These are phyloP conservation scores for Colletotrichum neosansevieriae DNA, from an alignment of 2,329 filamentous ascomycete species.

Conservation along the genomic window DNA sequence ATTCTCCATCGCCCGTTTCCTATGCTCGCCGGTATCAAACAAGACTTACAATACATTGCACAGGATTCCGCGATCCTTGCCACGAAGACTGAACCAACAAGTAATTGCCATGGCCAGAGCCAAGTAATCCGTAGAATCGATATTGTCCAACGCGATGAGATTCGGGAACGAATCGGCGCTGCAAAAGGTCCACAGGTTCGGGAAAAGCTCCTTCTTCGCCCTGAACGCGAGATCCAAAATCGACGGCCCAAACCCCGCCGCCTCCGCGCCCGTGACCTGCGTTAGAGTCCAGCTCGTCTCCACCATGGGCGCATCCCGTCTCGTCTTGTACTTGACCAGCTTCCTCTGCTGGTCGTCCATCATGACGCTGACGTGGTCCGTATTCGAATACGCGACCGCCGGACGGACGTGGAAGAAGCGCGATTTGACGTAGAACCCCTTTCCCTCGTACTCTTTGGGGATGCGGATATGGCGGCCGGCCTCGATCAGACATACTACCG, in stretches of 20 bases:
- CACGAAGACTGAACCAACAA: background rate
- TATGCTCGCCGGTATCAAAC: background rate
- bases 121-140: slow-evolving; percentile 4
- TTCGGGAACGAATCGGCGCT: background rate
- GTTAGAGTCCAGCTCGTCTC: slow-evolving; percentile 23
- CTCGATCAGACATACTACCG: slow-evolving; percentile 1
- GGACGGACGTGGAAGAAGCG: background rate
- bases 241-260: slow-evolving; percentile 11
- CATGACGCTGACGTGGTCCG: slow-evolving; percentile 5
- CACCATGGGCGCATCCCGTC: slow-evolving; percentile 2
- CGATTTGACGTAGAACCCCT: background rate
- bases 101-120: slow-evolving; percentile 6
- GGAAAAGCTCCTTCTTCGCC: slow-evolving; percentile 1
- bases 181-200: background rate
- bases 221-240: slow-evolving; percentile 1
- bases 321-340: slow-evolving; percentile 8
- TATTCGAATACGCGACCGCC: slow-evolving; percentile 11
- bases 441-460: background rate
- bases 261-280: slow-evolving; percentile 12
- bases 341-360: slow-evolving; percentile 9
- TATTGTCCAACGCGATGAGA: slow-evolving; percentile 5
- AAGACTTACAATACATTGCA: too few relatives aligned
- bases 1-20: background rate
- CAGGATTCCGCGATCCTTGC: background rate
- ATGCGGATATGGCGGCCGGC: slow-evolving; percentile 3